Evolutionary conservation across 2,329 filamentous ascomycete genomes (phyloP).

Genomic region (Remersonia thermophila): DNA sequence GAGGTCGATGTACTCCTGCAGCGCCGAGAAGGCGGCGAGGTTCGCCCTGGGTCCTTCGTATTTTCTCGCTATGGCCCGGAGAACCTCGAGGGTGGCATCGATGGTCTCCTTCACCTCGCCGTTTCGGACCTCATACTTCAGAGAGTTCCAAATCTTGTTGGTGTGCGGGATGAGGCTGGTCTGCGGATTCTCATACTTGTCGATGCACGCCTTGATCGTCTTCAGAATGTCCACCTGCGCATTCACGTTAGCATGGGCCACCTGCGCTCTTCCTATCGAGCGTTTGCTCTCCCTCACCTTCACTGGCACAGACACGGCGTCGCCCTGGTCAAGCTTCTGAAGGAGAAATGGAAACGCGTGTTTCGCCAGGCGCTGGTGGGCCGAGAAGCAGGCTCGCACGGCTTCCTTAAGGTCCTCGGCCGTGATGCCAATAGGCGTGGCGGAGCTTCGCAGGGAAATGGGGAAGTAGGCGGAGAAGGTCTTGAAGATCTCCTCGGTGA

Average conservation of each 20-base stretch:
- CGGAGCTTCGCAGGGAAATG: conserved; percentile 42
- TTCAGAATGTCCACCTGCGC: conserved; percentile 40
- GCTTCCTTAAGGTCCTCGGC: conserved; percentile 43
- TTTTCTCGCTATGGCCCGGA: conserved; percentile 35
- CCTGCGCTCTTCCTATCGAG: no score
- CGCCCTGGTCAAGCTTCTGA: conserved; percentile 45
- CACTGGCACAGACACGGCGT: conserved; percentile 44
- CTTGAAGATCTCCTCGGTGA: conserved; percentile 39
- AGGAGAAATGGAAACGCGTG: conserved; percentile 41
- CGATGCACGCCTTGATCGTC: conserved; percentile 42
- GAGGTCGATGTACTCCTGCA: conserved; percentile 30
- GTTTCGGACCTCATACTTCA: conserved; percentile 51
- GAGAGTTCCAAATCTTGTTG: conserved; percentile 43
- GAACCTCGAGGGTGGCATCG: conserved; percentile 41
- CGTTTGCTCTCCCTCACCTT: conserved; percentile 34
- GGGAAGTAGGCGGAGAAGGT: conserved; percentile 49
- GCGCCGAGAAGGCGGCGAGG: conserved; percentile 14
- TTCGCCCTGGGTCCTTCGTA: conserved; percentile 25
- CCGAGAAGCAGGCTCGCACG: conserved; percentile 41
- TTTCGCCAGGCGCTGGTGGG: conserved; percentile 33
- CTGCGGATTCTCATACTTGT: conserved; percentile 33
- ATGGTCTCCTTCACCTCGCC: conserved; percentile 47
- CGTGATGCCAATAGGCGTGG: conserved; percentile 37
- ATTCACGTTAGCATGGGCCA: no score
- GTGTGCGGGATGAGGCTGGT: conserved; percentile 36